Evolutionary conservation across 305 asterid species (phyloP).

Genomic region (Plantago lanceolata): DNA sequence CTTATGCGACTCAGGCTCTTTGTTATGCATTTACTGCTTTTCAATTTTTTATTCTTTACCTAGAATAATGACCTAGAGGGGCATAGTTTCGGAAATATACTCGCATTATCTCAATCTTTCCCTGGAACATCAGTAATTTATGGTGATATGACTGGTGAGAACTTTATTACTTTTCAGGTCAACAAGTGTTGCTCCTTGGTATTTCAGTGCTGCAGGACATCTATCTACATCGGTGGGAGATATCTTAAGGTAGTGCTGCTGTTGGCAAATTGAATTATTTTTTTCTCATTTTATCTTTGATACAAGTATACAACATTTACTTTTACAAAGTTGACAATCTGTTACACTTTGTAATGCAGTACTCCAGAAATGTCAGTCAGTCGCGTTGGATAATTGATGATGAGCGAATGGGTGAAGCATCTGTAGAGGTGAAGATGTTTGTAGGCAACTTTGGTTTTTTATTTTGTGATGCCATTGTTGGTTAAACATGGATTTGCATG

Average conservation of each 20-base stretch:
- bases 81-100: constrained; percentile 2
- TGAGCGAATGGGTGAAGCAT: constrained; percentile 96
- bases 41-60: not conserved
- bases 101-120: not conserved
- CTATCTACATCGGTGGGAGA: constrained; percentile 82
- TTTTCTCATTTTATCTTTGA: constrained; percentile 1
- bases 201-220: constrained; percentile 51
- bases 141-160: constrained; percentile 3
- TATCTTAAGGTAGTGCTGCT: constrained; percentile 66
- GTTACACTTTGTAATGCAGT: constrained; percentile 44
- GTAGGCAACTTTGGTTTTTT: constrained; percentile 11
- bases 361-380: constrained; percentile 91
- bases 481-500: constrained; percentile 9
- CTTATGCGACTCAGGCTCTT: constrained; percentile 20
- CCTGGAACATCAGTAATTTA: not conserved
- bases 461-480: constrained; percentile 10
- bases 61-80: constrained; percentile 6
- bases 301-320: not conserved
- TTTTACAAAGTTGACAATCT: not conserved
- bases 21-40: constrained; percentile 20
- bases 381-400: constrained; percentile 89
- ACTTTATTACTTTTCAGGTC: constrained; percentile 45
- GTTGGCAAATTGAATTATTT: not conserved
- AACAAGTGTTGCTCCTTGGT: constrained; percentile 46
- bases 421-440: constrained; percentile 60